Evolutionary conservation across 352 stramenopile genomes (phyloP), one percentile per base, ranked within the genome.

Genomic region (Pythium pectinolyticum): DNA sequence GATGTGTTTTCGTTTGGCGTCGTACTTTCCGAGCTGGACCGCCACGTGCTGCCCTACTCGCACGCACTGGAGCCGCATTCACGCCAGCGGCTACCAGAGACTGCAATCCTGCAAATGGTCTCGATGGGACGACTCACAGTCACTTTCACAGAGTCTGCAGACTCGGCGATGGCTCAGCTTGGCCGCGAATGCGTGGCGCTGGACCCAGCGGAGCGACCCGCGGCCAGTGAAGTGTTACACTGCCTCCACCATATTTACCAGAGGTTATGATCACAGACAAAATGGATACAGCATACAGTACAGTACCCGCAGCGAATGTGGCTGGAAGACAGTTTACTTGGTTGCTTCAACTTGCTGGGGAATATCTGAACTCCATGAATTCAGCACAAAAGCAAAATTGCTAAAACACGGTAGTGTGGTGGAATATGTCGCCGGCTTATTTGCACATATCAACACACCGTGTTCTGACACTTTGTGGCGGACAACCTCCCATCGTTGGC

Each of bases 1-100:
- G 79, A 89, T 66, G 53, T 88, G 8, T 89, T 82, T 46, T 81
- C 74, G 12, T 77, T 88, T 37, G 79, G 77, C 35, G 62, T 88
- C n/a, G 50, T 88, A 54, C 58, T 88, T 2, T 76, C 74, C 2
- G 79, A 86, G 58, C 52, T 88, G 20, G 79, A 85, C 58, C 70
- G 75, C 24, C 70, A 77, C 11, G 24, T 50, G 20, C 35, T 73
- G 41, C 69, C 69, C 25, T 77, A 72, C 37, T 48, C 59, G 8
- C 32, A 62, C 37, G 56, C 48, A 14, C 20, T 49, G 30, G 22
- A 30, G 15, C 27, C 52, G 2, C 32, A 28, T 7, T 40, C 28
- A 9, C 40, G 31, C 31, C 39, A 51, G 27, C 28, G 66, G 0
- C 52, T 61, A 11, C 17, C 53, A 1, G 59, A 66, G 15, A 54